These are phyloP conservation scores for Berberis vulgaris DNA, from an alignment of 164 flowering plant genomes.

Conservation along the genomic window DNA sequence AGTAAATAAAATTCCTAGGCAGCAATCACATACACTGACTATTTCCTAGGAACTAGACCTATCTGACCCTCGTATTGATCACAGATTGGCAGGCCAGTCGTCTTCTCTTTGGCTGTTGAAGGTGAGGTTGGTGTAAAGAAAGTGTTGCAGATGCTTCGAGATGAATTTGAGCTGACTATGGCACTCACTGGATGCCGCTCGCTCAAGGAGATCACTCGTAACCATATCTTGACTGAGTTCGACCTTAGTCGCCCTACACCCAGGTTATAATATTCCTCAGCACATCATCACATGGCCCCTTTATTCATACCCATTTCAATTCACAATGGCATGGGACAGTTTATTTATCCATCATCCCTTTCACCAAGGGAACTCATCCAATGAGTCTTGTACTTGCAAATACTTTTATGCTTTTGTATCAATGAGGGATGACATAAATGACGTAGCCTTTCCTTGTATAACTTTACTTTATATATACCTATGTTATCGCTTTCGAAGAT, in stretches of 20 bases:
- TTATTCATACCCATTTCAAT: too few species aligned
- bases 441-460: too few species aligned
- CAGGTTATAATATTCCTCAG: constrained; percentile 18
- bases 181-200: constrained; percentile 87
- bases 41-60: background rate
- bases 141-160: constrained; percentile 80
- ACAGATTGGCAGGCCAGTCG: constrained; percentile 91
- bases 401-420: too few species aligned
- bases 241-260: constrained; percentile 35
- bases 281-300: too few species aligned
- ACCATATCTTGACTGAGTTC: constrained; percentile 59
- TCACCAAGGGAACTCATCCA: too few species aligned
- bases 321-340: too few species aligned
- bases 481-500: too few species aligned
- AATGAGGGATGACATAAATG: too few species aligned
- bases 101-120: constrained; percentile 77
- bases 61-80: background rate
- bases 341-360: too few species aligned
- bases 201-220: constrained; percentile 74
- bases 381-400: too few species aligned
- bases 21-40: background rate
- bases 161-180: constrained; percentile 95
- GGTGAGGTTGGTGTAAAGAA: constrained; percentile 95
- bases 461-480: too few species aligned
- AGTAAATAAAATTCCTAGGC: constrained; percentile 17